Conservation (phyloP, 768 basidiomycete genomes). For the Hericium alpestre region DNA sequence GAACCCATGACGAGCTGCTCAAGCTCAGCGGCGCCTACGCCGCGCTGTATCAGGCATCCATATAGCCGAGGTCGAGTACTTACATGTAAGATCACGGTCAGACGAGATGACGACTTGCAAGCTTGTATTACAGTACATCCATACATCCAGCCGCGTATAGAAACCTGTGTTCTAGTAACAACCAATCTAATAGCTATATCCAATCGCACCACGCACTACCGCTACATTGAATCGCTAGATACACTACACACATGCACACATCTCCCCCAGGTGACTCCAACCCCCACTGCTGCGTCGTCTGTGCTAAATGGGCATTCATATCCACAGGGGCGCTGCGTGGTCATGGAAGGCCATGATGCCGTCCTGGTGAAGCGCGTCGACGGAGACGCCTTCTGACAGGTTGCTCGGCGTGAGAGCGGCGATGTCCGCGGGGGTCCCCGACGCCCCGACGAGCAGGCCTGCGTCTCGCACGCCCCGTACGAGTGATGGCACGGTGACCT, state of each 20-base stretch:
- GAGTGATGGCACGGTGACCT: conserved; percentile 85
- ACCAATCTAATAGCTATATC: too few species aligned
- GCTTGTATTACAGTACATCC: neutral
- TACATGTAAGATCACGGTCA: too few species aligned
- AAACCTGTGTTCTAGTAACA: too few species aligned
- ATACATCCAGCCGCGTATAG: too few species aligned
- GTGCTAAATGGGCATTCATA: neutral
- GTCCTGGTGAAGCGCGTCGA: conserved; percentile 61
- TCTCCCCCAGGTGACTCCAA: neutral
- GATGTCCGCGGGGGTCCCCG: conserved; percentile 45
- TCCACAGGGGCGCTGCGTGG: conserved; percentile 53
- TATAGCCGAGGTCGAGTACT: neutral
- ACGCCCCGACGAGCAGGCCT: conserved; percentile 78
- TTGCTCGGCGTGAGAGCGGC: conserved; percentile 24
- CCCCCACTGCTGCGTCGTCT: neutral
- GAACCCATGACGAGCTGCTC: conserved; percentile 19
- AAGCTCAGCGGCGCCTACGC: conserved; percentile 15
- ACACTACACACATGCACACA: conserved; percentile 7
- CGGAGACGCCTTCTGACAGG: conserved; percentile 34
- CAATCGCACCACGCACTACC: conserved; percentile 1
- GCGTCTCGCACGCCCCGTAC: conserved; percentile 82
- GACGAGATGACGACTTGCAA: neutral
- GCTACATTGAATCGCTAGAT: conserved; percentile 9
- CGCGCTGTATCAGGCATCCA: conserved; percentile 15
- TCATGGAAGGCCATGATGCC: conserved; percentile 62